Evolutionary conservation across 2,329 filamentous ascomycete genomes (phyloP).

Genomic region (Fusarium beomiforme): DNA sequence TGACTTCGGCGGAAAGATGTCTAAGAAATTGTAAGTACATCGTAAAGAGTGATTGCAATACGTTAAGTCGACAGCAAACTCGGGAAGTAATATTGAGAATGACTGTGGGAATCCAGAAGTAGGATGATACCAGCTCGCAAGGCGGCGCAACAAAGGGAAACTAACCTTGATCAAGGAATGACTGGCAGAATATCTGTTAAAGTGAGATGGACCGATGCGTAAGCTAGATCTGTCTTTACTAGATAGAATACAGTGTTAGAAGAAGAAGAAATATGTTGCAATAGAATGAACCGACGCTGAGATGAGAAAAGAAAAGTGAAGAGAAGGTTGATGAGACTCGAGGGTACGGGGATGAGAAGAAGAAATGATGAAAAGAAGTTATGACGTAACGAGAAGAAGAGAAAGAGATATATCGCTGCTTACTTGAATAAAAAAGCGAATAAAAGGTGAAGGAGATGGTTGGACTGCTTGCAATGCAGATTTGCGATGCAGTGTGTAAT

Average conservation of each 20-base stretch:
- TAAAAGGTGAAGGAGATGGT: not conserved
- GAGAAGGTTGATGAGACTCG: not conserved
- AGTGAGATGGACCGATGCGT: not conserved
- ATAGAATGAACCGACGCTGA: not conserved
- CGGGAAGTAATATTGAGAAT: not conserved
- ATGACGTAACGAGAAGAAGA: not conserved
- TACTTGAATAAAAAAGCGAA: not conserved
- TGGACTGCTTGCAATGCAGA: not conserved
- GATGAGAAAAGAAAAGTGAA: not conserved
- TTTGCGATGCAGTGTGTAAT: conserved; percentile 1
- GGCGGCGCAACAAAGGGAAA: not conserved
- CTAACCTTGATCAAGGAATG: conserved; percentile 10
- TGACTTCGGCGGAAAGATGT: conserved; percentile 36
- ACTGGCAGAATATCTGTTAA: not conserved
- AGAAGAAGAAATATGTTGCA: not conserved
- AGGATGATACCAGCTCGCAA: not conserved
- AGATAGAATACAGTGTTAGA: not conserved
- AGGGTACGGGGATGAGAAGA: not conserved
- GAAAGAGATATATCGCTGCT: not conserved
- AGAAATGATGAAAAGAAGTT: not conserved
- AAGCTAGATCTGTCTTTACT: not conserved
- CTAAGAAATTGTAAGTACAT: not conserved
- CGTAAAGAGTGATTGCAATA: not conserved
- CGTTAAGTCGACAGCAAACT: not conserved
- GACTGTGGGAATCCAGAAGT: not conserved